Percentiles rank a stretch among this genome's conserved stretches.
These are phyloP conservation scores for Thyridium curvatum DNA, from an alignment of 2,329 filamentous ascomycete genomes.

Conservation along the genomic window DNA sequence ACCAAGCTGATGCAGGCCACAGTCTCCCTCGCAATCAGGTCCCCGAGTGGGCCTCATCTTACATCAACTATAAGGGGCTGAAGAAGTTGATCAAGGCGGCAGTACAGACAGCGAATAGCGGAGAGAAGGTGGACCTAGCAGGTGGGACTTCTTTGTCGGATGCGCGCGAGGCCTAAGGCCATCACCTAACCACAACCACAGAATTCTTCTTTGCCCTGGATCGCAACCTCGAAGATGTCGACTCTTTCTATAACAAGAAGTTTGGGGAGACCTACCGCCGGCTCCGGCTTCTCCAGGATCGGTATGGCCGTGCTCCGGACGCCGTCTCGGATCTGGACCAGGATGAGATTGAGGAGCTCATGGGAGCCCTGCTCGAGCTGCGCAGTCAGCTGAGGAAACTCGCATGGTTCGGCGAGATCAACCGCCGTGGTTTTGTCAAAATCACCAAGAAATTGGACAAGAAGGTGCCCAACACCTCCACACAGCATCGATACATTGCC, in stretches of 20 bases:
- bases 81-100: constrained; percentile 94
- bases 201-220: constrained; percentile 97
- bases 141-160: constrained; percentile 54
- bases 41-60: constrained; percentile 76
- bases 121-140: constrained; percentile 78
- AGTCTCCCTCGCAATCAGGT: constrained; percentile 72
- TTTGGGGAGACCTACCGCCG: constrained; percentile 78
- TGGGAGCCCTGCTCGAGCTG: constrained; percentile 83
- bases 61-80: constrained; percentile 85
- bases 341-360: constrained; percentile 86
- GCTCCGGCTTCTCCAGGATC: constrained; percentile 77
- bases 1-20: constrained; percentile 1
- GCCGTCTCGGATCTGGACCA: constrained; percentile 68
- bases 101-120: constrained; percentile 56
- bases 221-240: constrained; percentile 94
- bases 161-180: constrained; percentile 18
- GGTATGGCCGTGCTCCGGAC: constrained; percentile 72
- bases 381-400: constrained; percentile 83
- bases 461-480: constrained; percentile 69
- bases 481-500: constrained; percentile 80
- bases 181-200: constrained; percentile 39
- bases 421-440: constrained; percentile 90
- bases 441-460: constrained; percentile 99
- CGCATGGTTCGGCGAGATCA: constrained; percentile 97
- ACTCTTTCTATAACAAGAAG: constrained; percentile 95